Percentiles rank a stretch among this genome's conserved stretches.
Conservation (phyloP, 805 yeast species). For the Zygoascus bituminiphila region DNA sequence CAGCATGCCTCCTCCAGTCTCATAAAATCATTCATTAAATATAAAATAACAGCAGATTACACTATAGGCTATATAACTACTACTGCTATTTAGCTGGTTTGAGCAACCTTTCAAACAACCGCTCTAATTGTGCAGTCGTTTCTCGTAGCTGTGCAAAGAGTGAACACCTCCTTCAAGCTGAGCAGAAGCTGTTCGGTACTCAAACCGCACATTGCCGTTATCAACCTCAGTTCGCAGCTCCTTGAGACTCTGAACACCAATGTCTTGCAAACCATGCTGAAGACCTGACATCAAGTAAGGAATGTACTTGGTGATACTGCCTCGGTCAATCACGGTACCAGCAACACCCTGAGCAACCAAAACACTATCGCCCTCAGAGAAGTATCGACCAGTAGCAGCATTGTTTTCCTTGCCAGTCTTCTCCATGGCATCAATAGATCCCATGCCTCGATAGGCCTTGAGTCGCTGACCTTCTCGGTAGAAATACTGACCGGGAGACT, state of each 20-base stretch:
- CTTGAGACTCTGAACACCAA: constrained; percentile 67
- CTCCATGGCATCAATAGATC: constrained; percentile 98
- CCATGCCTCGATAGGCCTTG: constrained; percentile 98
- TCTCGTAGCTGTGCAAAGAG: constrained; percentile 93
- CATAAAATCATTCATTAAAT: not conserved
- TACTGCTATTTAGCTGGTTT: too few species aligned
- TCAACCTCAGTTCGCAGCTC: constrained; percentile 58
- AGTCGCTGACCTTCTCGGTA: constrained; percentile 97
- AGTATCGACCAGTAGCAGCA: constrained; percentile 97
- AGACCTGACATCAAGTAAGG: constrained; percentile 93
- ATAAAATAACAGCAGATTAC: too few species aligned
- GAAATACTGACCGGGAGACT: constrained; percentile 97
- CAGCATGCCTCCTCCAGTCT: not conserved
- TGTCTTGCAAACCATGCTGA: constrained; percentile 98
- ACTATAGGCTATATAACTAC: too few species aligned
- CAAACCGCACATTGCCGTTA: constrained; percentile 76
- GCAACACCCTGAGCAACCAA: constrained; percentile 98
- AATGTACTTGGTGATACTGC: constrained; percentile 84
- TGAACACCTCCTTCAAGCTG: constrained; percentile 98
- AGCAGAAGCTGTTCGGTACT: constrained; percentile 96
- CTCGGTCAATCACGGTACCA: constrained; percentile 95
- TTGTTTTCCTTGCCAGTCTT: constrained; percentile 78
- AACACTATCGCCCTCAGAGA: constrained; percentile 90
- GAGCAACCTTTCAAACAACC: too few species aligned
- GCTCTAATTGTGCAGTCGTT: constrained; percentile 80